phyloP scores from a whole-genome alignment of 768 basidiomycete genomes.

The Pleurotus sapidus region DNA sequence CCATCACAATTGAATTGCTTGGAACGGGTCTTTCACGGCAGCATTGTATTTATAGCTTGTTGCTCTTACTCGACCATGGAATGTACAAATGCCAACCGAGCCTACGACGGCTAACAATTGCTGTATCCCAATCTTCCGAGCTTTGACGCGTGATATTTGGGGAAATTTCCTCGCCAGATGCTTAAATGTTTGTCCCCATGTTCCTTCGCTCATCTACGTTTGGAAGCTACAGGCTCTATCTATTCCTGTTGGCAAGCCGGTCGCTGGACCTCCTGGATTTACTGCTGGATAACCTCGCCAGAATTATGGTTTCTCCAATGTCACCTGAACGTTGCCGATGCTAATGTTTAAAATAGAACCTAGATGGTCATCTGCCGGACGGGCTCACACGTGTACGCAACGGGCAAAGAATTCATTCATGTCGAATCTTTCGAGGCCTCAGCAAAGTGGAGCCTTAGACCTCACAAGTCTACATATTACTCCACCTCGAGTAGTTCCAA shows the following conservation, averaged over 20 bases:
- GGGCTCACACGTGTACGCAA: neutral
- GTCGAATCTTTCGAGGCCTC: neutral
- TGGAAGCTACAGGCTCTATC: neutral
- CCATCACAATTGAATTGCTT: neutral
- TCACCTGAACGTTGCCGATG: neutral
- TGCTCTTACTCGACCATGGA: no score
- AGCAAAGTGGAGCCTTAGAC: neutral
- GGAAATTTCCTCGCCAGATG: no score
- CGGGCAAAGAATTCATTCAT: neutral
- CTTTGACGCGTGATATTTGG: no score
- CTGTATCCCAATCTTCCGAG: no score
- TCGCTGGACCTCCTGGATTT: neutral
- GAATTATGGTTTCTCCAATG: neutral
- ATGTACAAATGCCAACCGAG: neutral
- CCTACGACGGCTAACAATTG: neutral
- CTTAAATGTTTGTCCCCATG: no score
- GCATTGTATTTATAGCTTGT: no score
- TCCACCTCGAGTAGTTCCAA: neutral
- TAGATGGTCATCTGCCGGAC: neutral
- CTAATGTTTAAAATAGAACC: neutral
- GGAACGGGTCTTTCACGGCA: no score
- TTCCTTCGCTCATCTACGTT: no score
- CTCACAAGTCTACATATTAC: neutral
- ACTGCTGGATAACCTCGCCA: constrained; percentile 5
- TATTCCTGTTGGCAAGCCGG: neutral